Evolutionary conservation across 257 asterid genomes (phyloP).

Genomic region (Gardenia jasminoides): DNA sequence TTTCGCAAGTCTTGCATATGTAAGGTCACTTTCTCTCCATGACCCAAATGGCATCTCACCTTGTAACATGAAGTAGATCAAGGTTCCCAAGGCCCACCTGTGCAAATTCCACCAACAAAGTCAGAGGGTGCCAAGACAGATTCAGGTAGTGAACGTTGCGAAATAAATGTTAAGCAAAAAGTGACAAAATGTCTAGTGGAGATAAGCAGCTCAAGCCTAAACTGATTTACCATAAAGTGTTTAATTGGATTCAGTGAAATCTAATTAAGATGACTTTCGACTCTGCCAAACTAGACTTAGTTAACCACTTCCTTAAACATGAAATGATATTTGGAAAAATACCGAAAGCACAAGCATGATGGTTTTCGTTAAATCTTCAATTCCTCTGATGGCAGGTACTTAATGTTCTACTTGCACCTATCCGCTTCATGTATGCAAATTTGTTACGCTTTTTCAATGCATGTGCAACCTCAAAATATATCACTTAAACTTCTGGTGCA

Average conservation of each 20-base stretch:
- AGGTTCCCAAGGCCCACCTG: slow-evolving; percentile 95
- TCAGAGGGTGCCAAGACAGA: neutral
- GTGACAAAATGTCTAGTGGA: neutral
- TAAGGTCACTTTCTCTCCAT: slow-evolving; percentile 95
- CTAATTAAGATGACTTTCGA: neutral
- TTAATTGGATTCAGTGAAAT: neutral
- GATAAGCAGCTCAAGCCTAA: neutral
- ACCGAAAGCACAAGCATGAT: neutral
- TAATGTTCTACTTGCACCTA: neutral
- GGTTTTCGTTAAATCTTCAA: neutral
- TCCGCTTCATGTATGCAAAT: neutral
- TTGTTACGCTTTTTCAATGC: neutral
- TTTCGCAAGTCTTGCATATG: slow-evolving; percentile 77
- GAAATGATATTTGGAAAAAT: neutral
- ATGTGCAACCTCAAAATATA: neutral
- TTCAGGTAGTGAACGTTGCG: neutral
- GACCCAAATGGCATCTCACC: slow-evolving; percentile 98
- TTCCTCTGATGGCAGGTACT: neutral
- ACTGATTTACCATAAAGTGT: neutral
- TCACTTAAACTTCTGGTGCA: neutral
- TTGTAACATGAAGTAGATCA: slow-evolving; percentile 89
- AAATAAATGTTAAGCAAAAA: neutral
- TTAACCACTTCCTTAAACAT: neutral
- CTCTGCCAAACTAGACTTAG: neutral
- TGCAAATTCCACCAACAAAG: slow-evolving; percentile 16